Base-by-base conservation (phyloP, 129 eudicot genomes). In the Oenanthe sinensis region DNA sequence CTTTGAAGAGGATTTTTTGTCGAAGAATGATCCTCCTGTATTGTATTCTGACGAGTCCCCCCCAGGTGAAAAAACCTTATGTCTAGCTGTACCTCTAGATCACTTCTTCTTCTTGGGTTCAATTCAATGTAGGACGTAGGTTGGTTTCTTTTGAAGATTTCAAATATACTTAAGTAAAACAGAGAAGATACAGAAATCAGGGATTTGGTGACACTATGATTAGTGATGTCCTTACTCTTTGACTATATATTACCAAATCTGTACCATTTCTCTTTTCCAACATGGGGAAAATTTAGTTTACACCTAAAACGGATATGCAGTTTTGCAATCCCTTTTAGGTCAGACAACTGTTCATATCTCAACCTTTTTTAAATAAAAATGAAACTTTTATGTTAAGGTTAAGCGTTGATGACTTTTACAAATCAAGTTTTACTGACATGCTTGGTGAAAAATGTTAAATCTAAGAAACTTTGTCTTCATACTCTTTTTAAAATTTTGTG, bases 1-100 rank as follows among this genome's bases (percentile, higher is more conserved):
- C 46, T 87, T 87, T 82, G 91, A 87, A 82, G 91, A 87, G 76
- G 87, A 85, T 50, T 77, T 77, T 14, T 54, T 84, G 81, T 70
- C 69, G 77, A 82, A 76, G 78, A 77, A 33, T 55, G 54, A 54
- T 44, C 43, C 74, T 63, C 45, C 77, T 52, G 55, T 8, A 54
- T 78, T 39, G 58, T 75, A 77, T 20, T 67, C 78, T 14, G 19
- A 79, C 67, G 83, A 78, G 72, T 78, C 77, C 54, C 16, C 77
- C 69, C 58, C 50, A 74, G 84, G 87, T 85, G 30, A 50, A 46
- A 67, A 6, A 68, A 40, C 45, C 68, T 60, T 63, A n/a, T 12
- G 17, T 8, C 26, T 17, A 37, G n/a, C n/a, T n/a, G n/a, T n/a
- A n/a, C n/a, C n/a, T n/a, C n/a, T n/a, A 39, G 54, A 37, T 45